A percentile compares a stretch with the other conserved stretches of the same genome.
phyloP scores from a whole-genome alignment of 2,329 filamentous ascomycete species.

The Pyrenochaeta sp. region DNA sequence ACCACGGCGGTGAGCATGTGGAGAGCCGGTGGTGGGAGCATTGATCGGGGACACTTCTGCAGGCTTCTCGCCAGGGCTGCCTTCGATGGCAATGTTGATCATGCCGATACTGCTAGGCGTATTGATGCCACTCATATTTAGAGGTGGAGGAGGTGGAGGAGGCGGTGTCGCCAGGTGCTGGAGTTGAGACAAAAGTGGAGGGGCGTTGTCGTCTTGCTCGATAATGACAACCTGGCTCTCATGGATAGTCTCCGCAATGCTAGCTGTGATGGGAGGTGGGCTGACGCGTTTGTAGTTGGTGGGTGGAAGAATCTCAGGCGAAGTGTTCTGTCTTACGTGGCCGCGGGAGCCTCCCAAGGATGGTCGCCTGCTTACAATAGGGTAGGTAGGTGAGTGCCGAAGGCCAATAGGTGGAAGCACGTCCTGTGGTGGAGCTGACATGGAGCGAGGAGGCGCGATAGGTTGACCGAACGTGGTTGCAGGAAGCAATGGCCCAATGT shows the following conservation, averaged over 20 bases:
- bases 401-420: slow-evolving; percentile 32
- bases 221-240: slow-evolving; percentile 55
- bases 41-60: slow-evolving; percentile 30
- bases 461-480: slow-evolving; percentile 58
- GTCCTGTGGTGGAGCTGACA: slow-evolving; percentile 59
- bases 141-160: slow-evolving; percentile 47
- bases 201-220: slow-evolving; percentile 50
- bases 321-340: slow-evolving; percentile 55
- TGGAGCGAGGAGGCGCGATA: slow-evolving; percentile 50
- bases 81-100: slow-evolving; percentile 59
- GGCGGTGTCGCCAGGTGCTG: slow-evolving; percentile 67
- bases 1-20: slow-evolving; percentile 60
- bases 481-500: slow-evolving; percentile 57
- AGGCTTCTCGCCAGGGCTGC: slow-evolving; percentile 38
- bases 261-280: slow-evolving; percentile 56
- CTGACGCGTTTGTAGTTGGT: slow-evolving; percentile 50
- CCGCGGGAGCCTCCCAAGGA: slow-evolving; percentile 47
- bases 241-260: slow-evolving; percentile 64
- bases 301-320: slow-evolving; percentile 46
- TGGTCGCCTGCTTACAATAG: slow-evolving; percentile 42
- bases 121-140: slow-evolving; percentile 26
- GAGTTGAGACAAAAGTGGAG: slow-evolving; percentile 67
- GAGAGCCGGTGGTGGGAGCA: slow-evolving; percentile 46
- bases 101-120: slow-evolving; percentile 43
- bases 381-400: slow-evolving; percentile 36